Conservation (phyloP, 2,329 filamentous ascomycete genomes). For the Phaeosphaeria sp. region DNA sequence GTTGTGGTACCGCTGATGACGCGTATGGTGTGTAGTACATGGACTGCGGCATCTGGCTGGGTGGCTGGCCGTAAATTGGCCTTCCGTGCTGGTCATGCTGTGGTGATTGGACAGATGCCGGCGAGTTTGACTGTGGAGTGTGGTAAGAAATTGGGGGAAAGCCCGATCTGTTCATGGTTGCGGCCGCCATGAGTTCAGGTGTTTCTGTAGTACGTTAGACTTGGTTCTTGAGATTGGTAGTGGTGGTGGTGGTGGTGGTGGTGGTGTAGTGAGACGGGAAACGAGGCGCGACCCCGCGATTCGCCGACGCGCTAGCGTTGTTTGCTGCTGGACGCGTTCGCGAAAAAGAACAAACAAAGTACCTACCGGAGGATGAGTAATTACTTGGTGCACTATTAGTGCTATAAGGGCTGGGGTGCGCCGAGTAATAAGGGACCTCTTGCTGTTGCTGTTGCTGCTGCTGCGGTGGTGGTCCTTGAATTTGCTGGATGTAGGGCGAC, state of each 20-base stretch:
- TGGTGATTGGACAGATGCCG: conserved; percentile 88
- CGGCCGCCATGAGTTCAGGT: conserved; percentile 71
- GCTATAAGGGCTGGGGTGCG: conserved; percentile 84
- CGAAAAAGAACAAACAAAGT: conserved; percentile 11
- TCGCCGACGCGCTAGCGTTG: conserved; percentile 12
- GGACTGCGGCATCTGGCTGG: conserved; percentile 78
- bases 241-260: neutral
- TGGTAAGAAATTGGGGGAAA: conserved; percentile 91
- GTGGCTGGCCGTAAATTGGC: conserved; percentile 81
- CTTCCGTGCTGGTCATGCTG: conserved; percentile 88
- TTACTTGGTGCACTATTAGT: conserved; percentile 80
- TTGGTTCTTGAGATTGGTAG: conserved; percentile 6
- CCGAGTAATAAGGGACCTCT: conserved; percentile 76
- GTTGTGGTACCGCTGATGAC: conserved; percentile 57
- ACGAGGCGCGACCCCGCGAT: neutral
- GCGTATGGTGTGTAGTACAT: conserved; percentile 75
- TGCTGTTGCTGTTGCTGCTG: conserved; percentile 66
- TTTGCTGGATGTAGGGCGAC: conserved; percentile 70
- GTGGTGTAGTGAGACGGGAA: neutral
- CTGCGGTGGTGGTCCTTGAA: conserved; percentile 67
- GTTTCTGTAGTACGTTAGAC: conserved; percentile 71
- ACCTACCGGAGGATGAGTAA: conserved; percentile 74
- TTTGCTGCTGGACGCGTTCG: conserved; percentile 12
- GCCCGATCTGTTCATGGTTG: conserved; percentile 67
- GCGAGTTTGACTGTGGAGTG: conserved; percentile 93